A percentile compares a stretch with the other conserved stretches of the same genome.
These are phyloP conservation scores for Acorus gramineus DNA, from an alignment of 106 monocot genomes.

Conservation along the genomic window DNA sequence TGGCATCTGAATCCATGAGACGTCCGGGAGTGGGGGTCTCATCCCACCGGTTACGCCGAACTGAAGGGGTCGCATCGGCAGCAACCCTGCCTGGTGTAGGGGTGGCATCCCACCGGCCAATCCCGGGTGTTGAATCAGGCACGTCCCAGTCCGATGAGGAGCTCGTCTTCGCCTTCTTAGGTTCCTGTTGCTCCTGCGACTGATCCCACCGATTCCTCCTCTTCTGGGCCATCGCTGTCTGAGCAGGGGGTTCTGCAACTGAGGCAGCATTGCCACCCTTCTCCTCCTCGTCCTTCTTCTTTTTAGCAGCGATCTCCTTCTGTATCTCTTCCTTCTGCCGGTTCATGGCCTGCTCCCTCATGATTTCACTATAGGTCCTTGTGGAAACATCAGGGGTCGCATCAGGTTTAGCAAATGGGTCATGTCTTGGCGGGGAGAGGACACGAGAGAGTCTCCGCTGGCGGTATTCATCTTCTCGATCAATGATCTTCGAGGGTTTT, in stretches of 20 bases:
- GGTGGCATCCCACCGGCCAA: slow-evolving; percentile 87
- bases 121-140: slow-evolving; percentile 73
- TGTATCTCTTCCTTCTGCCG: slow-evolving; percentile 74
- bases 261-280: slow-evolving; percentile 11
- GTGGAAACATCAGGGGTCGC: slow-evolving; percentile 65
- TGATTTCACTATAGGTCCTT: slow-evolving; percentile 79
- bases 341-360: slow-evolving; percentile 72
- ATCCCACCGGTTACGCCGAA: slow-evolving; percentile 86
- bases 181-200: slow-evolving; percentile 55
- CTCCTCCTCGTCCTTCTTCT: slow-evolving; percentile 95
- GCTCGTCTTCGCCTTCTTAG: slow-evolving; percentile 44
- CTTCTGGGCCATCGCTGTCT: slow-evolving; percentile 27
- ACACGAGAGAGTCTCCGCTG: slow-evolving; percentile 52
- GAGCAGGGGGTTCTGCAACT: neutral
- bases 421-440: slow-evolving; percentile 75
- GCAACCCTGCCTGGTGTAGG: slow-evolving; percentile 81
- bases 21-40: slow-evolving; percentile 93
- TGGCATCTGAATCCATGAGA: slow-evolving; percentile 74
- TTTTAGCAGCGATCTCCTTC: slow-evolving; percentile 43
- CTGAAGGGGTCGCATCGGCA: slow-evolving; percentile 65
- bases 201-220: slow-evolving; percentile 98
- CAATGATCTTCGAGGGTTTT: slow-evolving; percentile 62
- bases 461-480: slow-evolving; percentile 86
- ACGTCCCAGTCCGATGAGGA: slow-evolving; percentile 76
- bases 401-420: slow-evolving; percentile 75